phyloP scores from a whole-genome alignment of 768 basidiomycete genomes.

The Termitomyces sp. region DNA sequence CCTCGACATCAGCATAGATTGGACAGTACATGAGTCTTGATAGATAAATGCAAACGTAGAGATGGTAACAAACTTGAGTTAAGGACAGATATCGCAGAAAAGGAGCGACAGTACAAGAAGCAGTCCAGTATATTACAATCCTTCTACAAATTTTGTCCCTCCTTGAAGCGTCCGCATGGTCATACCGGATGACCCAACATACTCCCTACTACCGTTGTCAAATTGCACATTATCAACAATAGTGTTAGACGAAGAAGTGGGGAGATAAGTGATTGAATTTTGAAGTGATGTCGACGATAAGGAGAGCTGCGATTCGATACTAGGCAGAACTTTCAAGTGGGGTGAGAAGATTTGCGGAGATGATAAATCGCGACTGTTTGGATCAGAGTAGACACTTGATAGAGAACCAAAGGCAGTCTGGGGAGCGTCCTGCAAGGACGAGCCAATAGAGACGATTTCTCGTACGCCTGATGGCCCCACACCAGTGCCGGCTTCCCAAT shows the following conservation, averaged over 20 bases:
- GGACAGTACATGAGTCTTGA: background rate
- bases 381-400: conserved; percentile 23
- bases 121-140: conserved; percentile 17
- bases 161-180: conserved; percentile 33
- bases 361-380: conserved; percentile 17
- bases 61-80: background rate
- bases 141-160: conserved; percentile 48
- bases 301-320: conserved; percentile 21
- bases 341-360: conserved; percentile 19
- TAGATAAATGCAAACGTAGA: background rate
- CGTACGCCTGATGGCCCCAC: conserved; percentile 4
- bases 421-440: conserved; percentile 5
- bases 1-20: too few relatives aligned
- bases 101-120: background rate
- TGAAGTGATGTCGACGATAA: conserved; percentile 25
- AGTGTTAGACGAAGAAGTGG: conserved; percentile 13
- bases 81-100: background rate
- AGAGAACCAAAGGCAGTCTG: conserved; percentile 21
- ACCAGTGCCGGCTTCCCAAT: conserved; percentile 15
- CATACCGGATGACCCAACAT: conserved; percentile 12
- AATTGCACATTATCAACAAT: conserved; percentile 5
- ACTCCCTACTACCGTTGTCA: conserved; percentile 10
- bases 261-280: conserved; percentile 17
- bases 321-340: conserved; percentile 18
- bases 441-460: conserved; percentile 1